These are phyloP conservation scores for Effrenium voratum DNA, from an alignment of 73 alveolate genomes.

Conservation along the genomic window DNA sequence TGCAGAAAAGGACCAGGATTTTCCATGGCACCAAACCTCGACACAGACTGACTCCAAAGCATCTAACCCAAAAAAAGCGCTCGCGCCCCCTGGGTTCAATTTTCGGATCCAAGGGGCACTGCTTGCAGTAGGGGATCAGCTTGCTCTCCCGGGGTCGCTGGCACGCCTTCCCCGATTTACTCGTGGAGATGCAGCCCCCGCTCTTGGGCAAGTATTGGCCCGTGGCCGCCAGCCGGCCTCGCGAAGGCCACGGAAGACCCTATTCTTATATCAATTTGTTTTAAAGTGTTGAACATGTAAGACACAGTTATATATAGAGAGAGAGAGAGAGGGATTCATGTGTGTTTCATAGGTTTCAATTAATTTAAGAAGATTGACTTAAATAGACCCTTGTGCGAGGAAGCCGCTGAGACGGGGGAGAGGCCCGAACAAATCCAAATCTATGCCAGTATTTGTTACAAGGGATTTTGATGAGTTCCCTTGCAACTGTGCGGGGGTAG, in stretches of 20 bases:
- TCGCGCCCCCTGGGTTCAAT: not conserved
- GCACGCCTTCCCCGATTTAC: constrained; percentile 44
- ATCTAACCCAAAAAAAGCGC: not conserved
- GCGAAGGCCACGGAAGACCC: not conserved
- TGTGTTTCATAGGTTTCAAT: not conserved
- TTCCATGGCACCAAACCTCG: no score
- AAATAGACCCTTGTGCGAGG: not conserved
- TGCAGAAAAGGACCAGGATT: not conserved
- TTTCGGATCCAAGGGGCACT: constrained; percentile 5
- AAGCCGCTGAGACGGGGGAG: not conserved
- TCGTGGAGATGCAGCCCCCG: constrained; percentile 49
- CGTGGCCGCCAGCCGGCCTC: constrained; percentile 56
- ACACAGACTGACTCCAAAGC: no score
- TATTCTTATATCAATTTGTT: not conserved
- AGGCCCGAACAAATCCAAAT: no score
- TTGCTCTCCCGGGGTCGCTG: constrained; percentile 20
- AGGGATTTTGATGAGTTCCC: no score
- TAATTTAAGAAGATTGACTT: not conserved
- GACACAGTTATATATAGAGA: not conserved
- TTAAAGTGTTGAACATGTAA: not conserved
- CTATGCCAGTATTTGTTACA: no score
- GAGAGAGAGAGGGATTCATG: not conserved
- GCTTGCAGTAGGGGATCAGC: constrained; percentile 54
- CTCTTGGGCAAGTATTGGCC: constrained; percentile 78
- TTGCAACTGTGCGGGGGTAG: no score